These are phyloP conservation scores for Wickerhamiella infanticola DNA, from an alignment of 1,139 yeast genomes.

Conservation along the genomic window DNA sequence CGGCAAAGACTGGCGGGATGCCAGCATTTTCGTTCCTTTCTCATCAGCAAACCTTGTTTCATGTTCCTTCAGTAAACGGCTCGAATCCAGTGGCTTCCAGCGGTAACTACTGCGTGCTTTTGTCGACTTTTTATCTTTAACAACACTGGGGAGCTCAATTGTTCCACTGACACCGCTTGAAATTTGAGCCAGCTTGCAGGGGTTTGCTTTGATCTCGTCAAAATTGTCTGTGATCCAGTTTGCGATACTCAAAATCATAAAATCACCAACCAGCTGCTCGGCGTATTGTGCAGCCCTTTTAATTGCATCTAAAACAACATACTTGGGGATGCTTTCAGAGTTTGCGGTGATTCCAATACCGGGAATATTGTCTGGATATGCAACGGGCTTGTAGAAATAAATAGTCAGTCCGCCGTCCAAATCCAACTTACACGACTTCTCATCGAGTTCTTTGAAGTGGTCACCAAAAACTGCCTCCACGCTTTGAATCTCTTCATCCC, in stretches of 20 bases:
- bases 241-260: constrained; percentile 45
- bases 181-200: constrained; percentile 47
- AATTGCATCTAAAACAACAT: constrained; percentile 52
- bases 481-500: constrained; percentile 72
- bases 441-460: constrained; percentile 4
- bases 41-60: constrained; percentile 11
- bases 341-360: constrained; percentile 19
- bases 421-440: constrained; percentile 8
- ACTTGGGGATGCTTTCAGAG: constrained; percentile 47
- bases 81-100: constrained; percentile 3
- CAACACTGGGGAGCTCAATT: constrained; percentile 11
- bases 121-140: not conserved
- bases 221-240: constrained; percentile 67
- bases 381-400: constrained; percentile 14
- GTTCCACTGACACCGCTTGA: constrained; percentile 25
- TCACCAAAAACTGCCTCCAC: constrained; percentile 39
- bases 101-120: not conserved
- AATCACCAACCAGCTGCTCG: constrained; percentile 44
- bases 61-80: constrained; percentile 9
- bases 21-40: constrained; percentile 26
- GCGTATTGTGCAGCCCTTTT: constrained; percentile 28
- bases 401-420: constrained; percentile 7
- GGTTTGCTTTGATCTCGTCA: constrained; percentile 42
- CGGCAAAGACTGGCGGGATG: constrained; percentile 44
- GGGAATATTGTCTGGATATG: constrained; percentile 22